Base-by-base conservation (phyloP, 2,329 filamentous ascomycete species). In the Colletotrichum destructivum region DNA sequence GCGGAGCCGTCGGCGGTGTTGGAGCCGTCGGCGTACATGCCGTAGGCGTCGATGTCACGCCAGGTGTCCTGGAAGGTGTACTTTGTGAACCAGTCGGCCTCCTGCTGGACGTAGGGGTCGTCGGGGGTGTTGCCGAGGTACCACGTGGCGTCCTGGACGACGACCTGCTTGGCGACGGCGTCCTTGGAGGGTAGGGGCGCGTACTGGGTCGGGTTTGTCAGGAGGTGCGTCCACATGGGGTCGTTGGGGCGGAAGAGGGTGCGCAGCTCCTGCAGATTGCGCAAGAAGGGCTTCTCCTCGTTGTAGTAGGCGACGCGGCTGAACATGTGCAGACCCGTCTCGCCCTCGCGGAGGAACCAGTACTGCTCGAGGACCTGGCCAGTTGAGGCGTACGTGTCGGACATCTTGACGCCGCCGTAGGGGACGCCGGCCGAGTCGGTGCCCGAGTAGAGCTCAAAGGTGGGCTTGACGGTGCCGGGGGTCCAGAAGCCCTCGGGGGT, bases 111-210 rank as follows among this genome's bases (percentile, higher is more conserved):
- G 75, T 90, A 91, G 0, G 85, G 81, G 76, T 89, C 86, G 38
- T 85, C 76, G 0, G 84, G 85, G 0, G 85, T 85, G 62, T 87
- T 87, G 55, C 85, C 86, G 12, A 91, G 78, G 68, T 87, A 86
- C 89, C 88, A 91, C 0, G 89, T 90, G 3, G 89, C 88, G 78
- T 91, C 89, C 76, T 91, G 89, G 15, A 91, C 88, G 6, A 83
- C 82, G 16, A 86, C 77, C 59, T 86, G 76, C 1, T 82, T 80
- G 0, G 79, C 75, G 11, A 81, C 79, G 13, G 81, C 83, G 1
- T 84, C 82, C 15, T 80, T 79, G 18, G 82, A 82, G 0, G 88
- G 88, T 16, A 89, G 74, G 0, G 88, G 88, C 1, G 87, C 88
- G 72, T 84, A 86, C 68, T 87, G 83, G 15, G 84, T 76, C 40